Percentiles rank a stretch among this genome's conserved stretches.
Evolutionary conservation across 2,329 filamentous ascomycete genomes (phyloP).

Genomic region (Aspergillus alliaceus): DNA sequence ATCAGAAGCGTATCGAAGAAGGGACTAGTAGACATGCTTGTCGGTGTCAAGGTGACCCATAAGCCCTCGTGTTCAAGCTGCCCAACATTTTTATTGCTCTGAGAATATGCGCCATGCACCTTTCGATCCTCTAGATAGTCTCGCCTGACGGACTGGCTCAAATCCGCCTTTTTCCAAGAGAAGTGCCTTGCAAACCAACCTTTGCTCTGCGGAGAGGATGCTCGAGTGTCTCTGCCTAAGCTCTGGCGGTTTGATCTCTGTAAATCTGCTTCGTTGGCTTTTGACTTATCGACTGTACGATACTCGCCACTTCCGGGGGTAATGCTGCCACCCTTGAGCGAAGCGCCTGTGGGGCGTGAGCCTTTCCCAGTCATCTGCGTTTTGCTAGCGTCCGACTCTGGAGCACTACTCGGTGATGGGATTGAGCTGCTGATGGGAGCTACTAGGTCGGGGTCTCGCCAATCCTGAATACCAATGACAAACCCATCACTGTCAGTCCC

Average conservation of each 20-base stretch:
- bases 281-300: slow-evolving; percentile 41
- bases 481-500: slow-evolving; percentile 60
- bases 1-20: slow-evolving; percentile 97
- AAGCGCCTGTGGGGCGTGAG: slow-evolving; percentile 29
- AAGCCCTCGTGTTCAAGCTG: slow-evolving; percentile 69
- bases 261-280: slow-evolving; percentile 14
- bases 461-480: slow-evolving; percentile 81
- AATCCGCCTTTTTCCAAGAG: slow-evolving; percentile 25
- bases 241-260: slow-evolving; percentile 13
- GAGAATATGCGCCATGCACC: slow-evolving; percentile 11
- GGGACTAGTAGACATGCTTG: slow-evolving; percentile 80
- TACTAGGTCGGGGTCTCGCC: slow-evolving; percentile 76
- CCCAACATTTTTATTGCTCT: slow-evolving; percentile 27
- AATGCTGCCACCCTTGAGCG: slow-evolving; percentile 64
- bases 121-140: slow-evolving; percentile 19
- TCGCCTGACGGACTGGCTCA: slow-evolving; percentile 13
- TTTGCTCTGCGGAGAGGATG: slow-evolving; percentile 13
- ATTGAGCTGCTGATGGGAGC: slow-evolving; percentile 38
- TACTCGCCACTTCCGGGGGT: slow-evolving; percentile 75
- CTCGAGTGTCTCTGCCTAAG: slow-evolving; percentile 9
- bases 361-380: slow-evolving; percentile 32
- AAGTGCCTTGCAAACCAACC: slow-evolving; percentile 40
- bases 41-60: slow-evolving; percentile 95
- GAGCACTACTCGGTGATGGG: slow-evolving; percentile 22
- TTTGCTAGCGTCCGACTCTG: slow-evolving; percentile 29